Conservation (phyloP, 768 basidiomycete genomes). For the Auriscalpium microsporum region DNA sequence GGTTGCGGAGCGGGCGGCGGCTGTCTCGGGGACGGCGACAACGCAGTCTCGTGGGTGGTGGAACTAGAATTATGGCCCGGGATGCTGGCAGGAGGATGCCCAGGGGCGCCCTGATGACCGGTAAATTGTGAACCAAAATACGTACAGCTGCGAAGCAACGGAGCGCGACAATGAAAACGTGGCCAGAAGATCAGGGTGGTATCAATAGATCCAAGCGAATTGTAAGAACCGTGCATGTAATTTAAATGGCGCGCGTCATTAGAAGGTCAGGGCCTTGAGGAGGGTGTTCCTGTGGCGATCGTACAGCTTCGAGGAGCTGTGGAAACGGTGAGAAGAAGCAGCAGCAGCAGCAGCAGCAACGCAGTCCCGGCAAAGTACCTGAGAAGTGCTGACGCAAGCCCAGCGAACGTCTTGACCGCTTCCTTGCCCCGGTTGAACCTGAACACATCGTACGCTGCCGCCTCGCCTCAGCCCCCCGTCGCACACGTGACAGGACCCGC, state of each 20-base stretch:
- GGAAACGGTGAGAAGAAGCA: slow-evolving; percentile 6
- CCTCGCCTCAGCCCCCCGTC: not conserved
- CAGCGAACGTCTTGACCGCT: slow-evolving; percentile 54
- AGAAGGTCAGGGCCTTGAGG: slow-evolving; percentile 39
- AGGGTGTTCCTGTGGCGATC: slow-evolving; percentile 60
- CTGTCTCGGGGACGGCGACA: not conserved
- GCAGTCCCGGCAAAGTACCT: slow-evolving; percentile 38
- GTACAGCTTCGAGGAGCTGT: slow-evolving; percentile 65
- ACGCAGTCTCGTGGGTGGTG: not conserved
- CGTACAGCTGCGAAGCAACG: too few relatives aligned
- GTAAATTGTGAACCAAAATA: too few relatives aligned
- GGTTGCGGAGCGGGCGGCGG: not conserved
- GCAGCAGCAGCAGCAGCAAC: slow-evolving; percentile 11
- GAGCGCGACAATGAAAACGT: too few relatives aligned
- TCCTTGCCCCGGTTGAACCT: slow-evolving; percentile 52
- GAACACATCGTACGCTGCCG: slow-evolving; percentile 73
- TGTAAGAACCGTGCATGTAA: not conserved
- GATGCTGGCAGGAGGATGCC: not conserved
- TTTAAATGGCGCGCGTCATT: not conserved
- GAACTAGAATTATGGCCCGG: not conserved
- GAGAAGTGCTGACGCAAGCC: slow-evolving; percentile 61
- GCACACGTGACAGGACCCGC: slow-evolving; percentile 7
- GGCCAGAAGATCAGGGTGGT: slow-evolving; percentile 5
- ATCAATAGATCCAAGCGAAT: slow-evolving; percentile 3
- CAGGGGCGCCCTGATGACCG: too few relatives aligned